Base-by-base conservation (phyloP, 2,329 filamentous ascomycete genomes). In the Phialophora chinensis region DNA sequence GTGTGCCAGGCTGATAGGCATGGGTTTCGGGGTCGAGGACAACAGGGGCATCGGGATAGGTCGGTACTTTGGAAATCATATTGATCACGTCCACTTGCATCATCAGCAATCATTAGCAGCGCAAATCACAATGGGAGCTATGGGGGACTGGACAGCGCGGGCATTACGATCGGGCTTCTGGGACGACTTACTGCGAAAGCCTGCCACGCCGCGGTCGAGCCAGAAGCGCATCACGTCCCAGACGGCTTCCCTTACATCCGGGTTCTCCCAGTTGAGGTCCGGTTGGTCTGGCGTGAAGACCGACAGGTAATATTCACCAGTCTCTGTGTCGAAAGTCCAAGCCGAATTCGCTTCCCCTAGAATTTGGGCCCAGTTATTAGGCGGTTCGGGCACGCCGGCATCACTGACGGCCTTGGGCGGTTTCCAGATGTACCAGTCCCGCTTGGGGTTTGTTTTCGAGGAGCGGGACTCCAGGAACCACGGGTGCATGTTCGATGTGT, bases 181-280 rank as follows among this genome's bases (percentile, higher is more conserved):
- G 20, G 49, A 23, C 10, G 25, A 52, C 49, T 29, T 52, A 52
- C 49, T 52, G n/a, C 90, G 84, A 80, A 91, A 92, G 3, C 90
- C 90, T 55, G 90, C 86, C 0, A 91, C 88, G 2, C 91, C 91
- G 35, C 86, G 85, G 57, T 91, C 81, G 0, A 95, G 84, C 92
- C 92, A 95, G 75, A 93, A 95, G 33, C 86, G 84, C 85, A 93
- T 90, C 4, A 90, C 84, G 17, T 86, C 84, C 75, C 92, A 90
- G 6, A 93, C 87, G 1, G 90, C 91, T 54, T 86, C 79, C 17
- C 91, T 85, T 0, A 90, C 86, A 10, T 85, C 86, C 0, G 83
- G 82, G 65, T 89, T 90, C 74, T 93, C 90, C 91, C 91, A 95
- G 78, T 95, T 95, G n/a, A 95, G 82, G 72, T 95, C 92, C 0